These are phyloP conservation scores for Trichosporon asahii DNA, from an alignment of 1,284 basidiomycete species.

Conservation along the genomic window DNA sequence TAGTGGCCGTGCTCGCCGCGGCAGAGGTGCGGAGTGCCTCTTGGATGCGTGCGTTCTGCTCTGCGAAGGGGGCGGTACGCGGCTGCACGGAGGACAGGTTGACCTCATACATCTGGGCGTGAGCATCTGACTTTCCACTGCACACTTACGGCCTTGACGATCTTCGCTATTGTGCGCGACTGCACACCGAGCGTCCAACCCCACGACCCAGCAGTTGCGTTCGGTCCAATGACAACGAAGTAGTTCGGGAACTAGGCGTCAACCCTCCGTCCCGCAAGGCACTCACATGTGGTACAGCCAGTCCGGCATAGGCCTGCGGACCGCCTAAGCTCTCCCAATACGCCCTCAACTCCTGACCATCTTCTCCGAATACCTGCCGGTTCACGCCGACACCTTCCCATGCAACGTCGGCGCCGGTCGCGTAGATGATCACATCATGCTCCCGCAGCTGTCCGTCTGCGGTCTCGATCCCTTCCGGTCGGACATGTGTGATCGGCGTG, in stretches of 20 bases:
- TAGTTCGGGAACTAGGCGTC: conserved; percentile 29
- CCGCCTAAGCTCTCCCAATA: conserved; percentile 29
- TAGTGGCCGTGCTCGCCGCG: neutral
- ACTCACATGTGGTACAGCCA: conserved; percentile 28
- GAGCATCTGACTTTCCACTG: neutral
- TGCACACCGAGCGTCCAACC: conserved; percentile 27
- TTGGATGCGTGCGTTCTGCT: conserved; percentile 19
- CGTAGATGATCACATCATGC: conserved; percentile 23
- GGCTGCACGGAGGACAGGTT: conserved; percentile 26
- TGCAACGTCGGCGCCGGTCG: conserved; percentile 34
- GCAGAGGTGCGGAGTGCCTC: neutral
- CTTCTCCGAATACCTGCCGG: conserved; percentile 29
- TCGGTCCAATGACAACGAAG: conserved; percentile 31
- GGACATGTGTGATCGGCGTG: neutral
- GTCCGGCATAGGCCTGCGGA: conserved; percentile 32
- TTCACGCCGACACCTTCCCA: conserved; percentile 35
- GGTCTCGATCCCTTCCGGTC: conserved; percentile 11
- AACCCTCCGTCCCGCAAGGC: neutral
- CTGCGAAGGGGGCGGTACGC: conserved; percentile 13
- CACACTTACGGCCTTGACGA: conserved; percentile 13
- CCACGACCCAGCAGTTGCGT: conserved; percentile 28
- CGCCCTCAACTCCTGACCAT: conserved; percentile 27
- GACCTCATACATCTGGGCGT: conserved; percentile 21
- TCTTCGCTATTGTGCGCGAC: conserved; percentile 20
- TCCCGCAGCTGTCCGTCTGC: conserved; percentile 24